Evolutionary conservation across 768 basidiomycete species (phyloP).

Genomic region (Pleurotus pulmonarius): DNA sequence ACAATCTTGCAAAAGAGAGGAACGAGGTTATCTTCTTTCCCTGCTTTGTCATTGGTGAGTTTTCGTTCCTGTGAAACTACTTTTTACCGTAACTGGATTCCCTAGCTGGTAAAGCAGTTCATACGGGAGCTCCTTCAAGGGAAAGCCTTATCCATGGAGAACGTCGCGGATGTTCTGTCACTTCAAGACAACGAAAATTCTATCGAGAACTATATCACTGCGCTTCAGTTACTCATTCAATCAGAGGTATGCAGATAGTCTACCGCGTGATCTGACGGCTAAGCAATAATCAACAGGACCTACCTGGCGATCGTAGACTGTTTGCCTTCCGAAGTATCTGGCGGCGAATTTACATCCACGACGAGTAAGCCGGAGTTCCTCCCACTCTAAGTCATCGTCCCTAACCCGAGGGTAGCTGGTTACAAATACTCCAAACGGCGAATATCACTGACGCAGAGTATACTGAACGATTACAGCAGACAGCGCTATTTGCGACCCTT

Average conservation of each 20-base stretch:
- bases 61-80: background rate
- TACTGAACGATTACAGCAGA: conserved; percentile 63
- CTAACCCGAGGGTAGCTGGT: conserved; percentile 57
- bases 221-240: conserved; percentile 61
- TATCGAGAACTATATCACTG: conserved; percentile 63
- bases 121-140: conserved; percentile 71
- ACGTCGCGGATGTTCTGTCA: conserved; percentile 78
- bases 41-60: conserved; percentile 50
- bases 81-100: background rate
- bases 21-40: conserved; percentile 37
- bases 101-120: conserved; percentile 67
- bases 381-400: background rate
- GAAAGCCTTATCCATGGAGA: conserved; percentile 71
- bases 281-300: conserved; percentile 34
- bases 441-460: conserved; percentile 77
- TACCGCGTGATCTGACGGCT: background rate
- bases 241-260: conserved; percentile 34
- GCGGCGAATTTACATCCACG: conserved; percentile 85
- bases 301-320: conserved; percentile 66
- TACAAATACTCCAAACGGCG: conserved; percentile 65
- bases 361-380: conserved; percentile 58
- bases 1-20: conserved; percentile 56
- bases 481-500: conserved; percentile 72
- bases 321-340: conserved; percentile 77
- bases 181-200: conserved; percentile 72